Conservation (phyloP, 2,329 filamentous ascomycete genomes). For the Hypoxylon sp. region DNA sequence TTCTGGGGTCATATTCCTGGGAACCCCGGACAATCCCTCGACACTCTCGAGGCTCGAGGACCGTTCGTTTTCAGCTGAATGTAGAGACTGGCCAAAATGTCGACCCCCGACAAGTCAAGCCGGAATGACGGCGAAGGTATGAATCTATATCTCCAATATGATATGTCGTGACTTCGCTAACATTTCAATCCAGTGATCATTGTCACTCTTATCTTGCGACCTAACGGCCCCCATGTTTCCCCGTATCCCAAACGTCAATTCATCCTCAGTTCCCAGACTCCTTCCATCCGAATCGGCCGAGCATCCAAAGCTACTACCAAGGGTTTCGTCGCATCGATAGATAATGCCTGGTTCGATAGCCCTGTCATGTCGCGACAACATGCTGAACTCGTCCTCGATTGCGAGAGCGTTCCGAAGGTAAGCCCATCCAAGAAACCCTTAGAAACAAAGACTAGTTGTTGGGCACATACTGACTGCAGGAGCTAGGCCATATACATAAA, state of each 20-base stretch:
- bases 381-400: constrained; percentile 66
- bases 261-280: constrained; percentile 47
- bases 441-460: background rate
- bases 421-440: constrained; percentile 30
- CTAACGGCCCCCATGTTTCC: constrained; percentile 18
- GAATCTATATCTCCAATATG: background rate
- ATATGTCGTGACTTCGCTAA: constrained; percentile 3
- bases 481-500: constrained; percentile 61
- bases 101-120: constrained; percentile 15
- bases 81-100: constrained; percentile 27
- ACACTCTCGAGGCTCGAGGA: constrained; percentile 24
- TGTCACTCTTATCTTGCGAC: constrained; percentile 45
- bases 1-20: background rate
- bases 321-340: constrained; percentile 55
- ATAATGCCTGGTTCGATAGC: constrained; percentile 79
- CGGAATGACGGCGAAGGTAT: constrained; percentile 39
- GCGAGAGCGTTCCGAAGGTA: constrained; percentile 60
- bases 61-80: background rate
- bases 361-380: constrained; percentile 80
- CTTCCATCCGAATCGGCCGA: constrained; percentile 58
- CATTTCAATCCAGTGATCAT: constrained; percentile 32
- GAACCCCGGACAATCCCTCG: constrained; percentile 18
- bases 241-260: constrained; percentile 50
- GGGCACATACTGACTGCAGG: constrained; percentile 48
- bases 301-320: constrained; percentile 63